phyloP scores from a whole-genome alignment of 345 rosid species.

The Balakata baccata region DNA sequence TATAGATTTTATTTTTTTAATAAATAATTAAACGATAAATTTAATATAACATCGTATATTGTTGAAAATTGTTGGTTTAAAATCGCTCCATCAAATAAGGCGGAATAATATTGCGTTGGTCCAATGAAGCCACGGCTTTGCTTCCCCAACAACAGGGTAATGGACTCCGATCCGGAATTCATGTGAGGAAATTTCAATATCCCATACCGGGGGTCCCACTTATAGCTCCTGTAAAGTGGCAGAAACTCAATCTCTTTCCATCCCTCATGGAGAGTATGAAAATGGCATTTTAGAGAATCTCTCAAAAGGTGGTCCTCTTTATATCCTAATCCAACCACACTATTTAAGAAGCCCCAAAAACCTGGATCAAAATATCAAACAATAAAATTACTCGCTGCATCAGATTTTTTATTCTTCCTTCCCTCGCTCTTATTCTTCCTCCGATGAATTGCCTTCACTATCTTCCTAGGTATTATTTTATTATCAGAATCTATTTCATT shows the following conservation, averaged over 20 bases:
- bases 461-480: conserved; percentile 47
- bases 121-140: background rate
- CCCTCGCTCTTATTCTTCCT: background rate
- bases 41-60: no score
- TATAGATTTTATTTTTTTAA: no score
- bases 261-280: background rate
- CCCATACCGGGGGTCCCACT: background rate
- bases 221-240: background rate
- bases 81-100: no score
- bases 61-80: no score
- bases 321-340: background rate
- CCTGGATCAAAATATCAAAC: background rate
- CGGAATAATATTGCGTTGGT: background rate
- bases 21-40: no score
- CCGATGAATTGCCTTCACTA: conserved; percentile 60
- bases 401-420: background rate
- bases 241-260: background rate
- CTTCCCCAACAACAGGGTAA: background rate
- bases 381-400: background rate
- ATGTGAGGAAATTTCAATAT: background rate
- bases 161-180: background rate
- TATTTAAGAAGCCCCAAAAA: background rate
- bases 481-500: background rate
- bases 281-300: conserved; percentile 27
- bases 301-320: conserved; percentile 20